Conservation (phyloP, 2,329 filamentous ascomycete genomes). For the Tolypocladium tundrense region DNA sequence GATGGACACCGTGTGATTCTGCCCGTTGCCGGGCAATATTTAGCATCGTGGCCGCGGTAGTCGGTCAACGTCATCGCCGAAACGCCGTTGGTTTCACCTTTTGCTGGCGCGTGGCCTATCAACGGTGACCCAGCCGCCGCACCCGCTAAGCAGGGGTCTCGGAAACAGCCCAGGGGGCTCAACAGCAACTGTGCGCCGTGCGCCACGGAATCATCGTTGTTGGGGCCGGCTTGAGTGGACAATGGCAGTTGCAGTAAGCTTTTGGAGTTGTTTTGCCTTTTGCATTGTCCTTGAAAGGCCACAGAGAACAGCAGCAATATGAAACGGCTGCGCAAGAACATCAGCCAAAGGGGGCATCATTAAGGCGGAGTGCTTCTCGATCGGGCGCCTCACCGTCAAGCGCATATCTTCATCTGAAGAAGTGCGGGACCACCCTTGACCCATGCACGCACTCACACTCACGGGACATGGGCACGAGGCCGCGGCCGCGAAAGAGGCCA, state of each 20-base stretch:
- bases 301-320: not conserved
- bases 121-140: not conserved
- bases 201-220: not conserved
- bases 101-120: slow-evolving; percentile 8
- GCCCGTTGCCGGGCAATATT: not conserved
- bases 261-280: not conserved
- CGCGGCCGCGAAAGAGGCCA: not conserved
- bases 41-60: not conserved
- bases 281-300: not conserved
- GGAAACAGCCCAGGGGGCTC: not conserved
- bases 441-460: not conserved
- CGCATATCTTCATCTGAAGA: not conserved
- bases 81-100: slow-evolving; percentile 16
- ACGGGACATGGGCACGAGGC: not conserved
- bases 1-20: not conserved
- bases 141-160: not conserved
- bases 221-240: not conserved
- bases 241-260: not conserved
- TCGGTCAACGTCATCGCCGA: slow-evolving; percentile 7
- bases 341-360: not conserved
- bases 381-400: not conserved
- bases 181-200: not conserved
- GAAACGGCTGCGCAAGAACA: not conserved
- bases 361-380: not conserved
- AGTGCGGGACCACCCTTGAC: not conserved